Conservation (phyloP, 805 yeast genomes). For the Metschnikowia gelsemii region DNA sequence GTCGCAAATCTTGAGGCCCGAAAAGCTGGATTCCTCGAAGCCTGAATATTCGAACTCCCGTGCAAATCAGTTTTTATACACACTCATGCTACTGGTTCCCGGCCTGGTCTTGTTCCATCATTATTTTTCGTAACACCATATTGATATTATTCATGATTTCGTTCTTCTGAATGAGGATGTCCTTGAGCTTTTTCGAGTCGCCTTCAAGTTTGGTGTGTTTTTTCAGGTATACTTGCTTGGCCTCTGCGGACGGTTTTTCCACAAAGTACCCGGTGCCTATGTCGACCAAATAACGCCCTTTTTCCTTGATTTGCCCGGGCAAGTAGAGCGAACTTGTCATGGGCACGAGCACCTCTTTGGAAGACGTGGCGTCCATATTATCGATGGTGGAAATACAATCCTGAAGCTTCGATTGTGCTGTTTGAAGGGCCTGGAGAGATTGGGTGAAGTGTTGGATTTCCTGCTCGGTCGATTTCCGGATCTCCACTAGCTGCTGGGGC, state of each 20-base stretch:
- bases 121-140: conserved; percentile 51
- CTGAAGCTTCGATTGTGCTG: conserved; percentile 77
- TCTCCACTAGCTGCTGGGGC: conserved; percentile 80
- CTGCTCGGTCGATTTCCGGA: conserved; percentile 78
- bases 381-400: conserved; percentile 78
- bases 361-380: conserved; percentile 41
- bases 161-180: conserved; percentile 72
- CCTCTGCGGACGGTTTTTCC: conserved; percentile 68
- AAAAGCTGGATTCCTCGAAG: too few relatives aligned
- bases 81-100: too few relatives aligned
- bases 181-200: conserved; percentile 72
- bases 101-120: conserved; percentile 44
- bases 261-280: conserved; percentile 96
- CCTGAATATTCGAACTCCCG: too few relatives aligned
- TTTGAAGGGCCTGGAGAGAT: conserved; percentile 76
- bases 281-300: conserved; percentile 78
- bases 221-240: conserved; percentile 66
- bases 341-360: conserved; percentile 71
- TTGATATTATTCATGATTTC: conserved; percentile 63
- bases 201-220: conserved; percentile 70
- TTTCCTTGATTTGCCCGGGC: conserved; percentile 73
- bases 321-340: conserved; percentile 85
- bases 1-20: too few relatives aligned
- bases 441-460: conserved; percentile 84
- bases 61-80: too few relatives aligned